These are phyloP conservation scores for Kernera saxatilis DNA, from an alignment of 345 rosid species.

Conservation along the genomic window DNA sequence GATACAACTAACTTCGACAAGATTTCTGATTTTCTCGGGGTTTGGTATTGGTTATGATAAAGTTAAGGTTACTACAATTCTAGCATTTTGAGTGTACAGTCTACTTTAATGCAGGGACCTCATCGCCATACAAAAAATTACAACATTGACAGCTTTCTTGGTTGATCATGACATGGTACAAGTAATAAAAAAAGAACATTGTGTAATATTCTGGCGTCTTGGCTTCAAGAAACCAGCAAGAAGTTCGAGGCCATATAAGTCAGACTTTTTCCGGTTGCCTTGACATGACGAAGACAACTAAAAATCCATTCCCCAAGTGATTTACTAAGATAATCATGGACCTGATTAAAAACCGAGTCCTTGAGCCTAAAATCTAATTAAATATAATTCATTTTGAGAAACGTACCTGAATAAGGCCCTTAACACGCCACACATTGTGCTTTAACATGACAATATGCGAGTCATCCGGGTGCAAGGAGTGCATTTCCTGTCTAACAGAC, in stretches of 20 bases:
- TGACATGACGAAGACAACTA: not conserved
- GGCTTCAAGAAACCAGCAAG: conserved; percentile 6
- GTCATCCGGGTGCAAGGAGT: conserved; percentile 85
- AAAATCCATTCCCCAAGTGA: not conserved
- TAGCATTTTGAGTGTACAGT: not conserved
- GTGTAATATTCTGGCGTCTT: not conserved
- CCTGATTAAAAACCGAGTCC: not conserved
- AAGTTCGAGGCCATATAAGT: conserved; percentile 1
- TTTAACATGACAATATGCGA: conserved; percentile 75
- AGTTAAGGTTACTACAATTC: not conserved
- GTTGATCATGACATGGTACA: not conserved
- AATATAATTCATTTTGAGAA: not conserved
- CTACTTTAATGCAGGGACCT: not conserved
- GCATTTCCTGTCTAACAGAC: conserved; percentile 90
- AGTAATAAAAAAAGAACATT: not conserved
- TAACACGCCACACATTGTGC: conserved; percentile 97
- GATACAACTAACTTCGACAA: not conserved
- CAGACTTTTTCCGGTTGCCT: not conserved
- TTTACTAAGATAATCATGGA: not conserved
- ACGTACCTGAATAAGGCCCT: conserved; percentile 90
- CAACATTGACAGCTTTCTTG: not conserved
- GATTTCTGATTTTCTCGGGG: not conserved
- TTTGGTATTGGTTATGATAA: not conserved
- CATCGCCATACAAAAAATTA: not conserved
- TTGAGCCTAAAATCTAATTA: not conserved